These are phyloP conservation scores for Tetrahymena borealis DNA, from an alignment of 73 alveolate species.

Conservation along the genomic window DNA sequence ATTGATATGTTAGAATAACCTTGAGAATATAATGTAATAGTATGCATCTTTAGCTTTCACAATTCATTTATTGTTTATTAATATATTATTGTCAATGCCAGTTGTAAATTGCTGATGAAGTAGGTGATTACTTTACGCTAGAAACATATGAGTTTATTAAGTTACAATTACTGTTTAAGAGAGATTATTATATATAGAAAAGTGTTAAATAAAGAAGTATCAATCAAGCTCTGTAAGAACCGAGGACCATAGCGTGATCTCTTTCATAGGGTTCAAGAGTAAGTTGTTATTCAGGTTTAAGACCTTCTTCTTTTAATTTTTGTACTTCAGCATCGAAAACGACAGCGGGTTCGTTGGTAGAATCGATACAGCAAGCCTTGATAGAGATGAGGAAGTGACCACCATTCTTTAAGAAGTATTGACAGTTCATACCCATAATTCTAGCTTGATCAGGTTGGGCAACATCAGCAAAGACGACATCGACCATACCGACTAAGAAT, in stretches of 20 bases:
- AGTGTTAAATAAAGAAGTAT: background rate
- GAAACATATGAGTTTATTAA: background rate
- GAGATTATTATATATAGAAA: background rate
- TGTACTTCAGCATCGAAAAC: constrained; percentile 90
- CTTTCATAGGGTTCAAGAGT: constrained; percentile 98
- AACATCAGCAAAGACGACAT: constrained; percentile 97
- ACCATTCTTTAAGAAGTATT: constrained; percentile 88
- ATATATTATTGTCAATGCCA: background rate
- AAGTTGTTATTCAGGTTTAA: constrained; percentile 87
- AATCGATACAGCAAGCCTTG: constrained; percentile 98
- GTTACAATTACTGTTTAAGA: background rate
- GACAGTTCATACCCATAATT: constrained; percentile 86
- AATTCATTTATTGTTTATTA: background rate
- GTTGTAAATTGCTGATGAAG: background rate
- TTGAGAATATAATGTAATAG: too few relatives aligned
- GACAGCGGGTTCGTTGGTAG: constrained; percentile 96
- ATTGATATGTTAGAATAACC: too few relatives aligned
- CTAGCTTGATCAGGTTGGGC: constrained; percentile 99
- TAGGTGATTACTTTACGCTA: background rate
- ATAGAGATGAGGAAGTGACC: constrained; percentile 93
- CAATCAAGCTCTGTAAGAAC: constrained; percentile 82
- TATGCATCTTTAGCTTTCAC: too few relatives aligned
- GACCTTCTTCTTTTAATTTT: constrained; percentile 78
- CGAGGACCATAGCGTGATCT: constrained; percentile 98
- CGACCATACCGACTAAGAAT: constrained; percentile 98